Conservation (phyloP, 108 stramenopile species). For the Nannochloropsis oceanica region DNA sequence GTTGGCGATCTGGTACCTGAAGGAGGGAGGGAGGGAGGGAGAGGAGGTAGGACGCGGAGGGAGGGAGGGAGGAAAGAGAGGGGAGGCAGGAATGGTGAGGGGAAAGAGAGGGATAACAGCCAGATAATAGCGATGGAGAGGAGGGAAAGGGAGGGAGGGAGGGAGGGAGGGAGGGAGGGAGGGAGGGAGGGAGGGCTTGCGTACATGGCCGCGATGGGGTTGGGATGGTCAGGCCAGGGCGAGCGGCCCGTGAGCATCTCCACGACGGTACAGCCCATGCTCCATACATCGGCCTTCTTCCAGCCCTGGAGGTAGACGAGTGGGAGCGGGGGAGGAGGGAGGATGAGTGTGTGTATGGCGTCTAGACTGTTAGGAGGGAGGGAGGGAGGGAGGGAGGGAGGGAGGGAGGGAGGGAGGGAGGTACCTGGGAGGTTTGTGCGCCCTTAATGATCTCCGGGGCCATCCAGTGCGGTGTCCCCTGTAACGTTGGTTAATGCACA, state of each 20-base stretch:
- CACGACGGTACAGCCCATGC: conserved; percentile 49
- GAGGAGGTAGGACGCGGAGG: neutral
- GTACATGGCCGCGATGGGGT: conserved; percentile 22
- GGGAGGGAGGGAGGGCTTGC: too few relatives aligned
- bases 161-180: neutral
- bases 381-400: neutral
- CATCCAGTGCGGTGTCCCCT: neutral
- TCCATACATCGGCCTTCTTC: conserved; percentile 49
- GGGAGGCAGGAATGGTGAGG: neutral
- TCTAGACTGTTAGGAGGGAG: too few relatives aligned
- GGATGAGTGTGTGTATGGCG: too few relatives aligned
- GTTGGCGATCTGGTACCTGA: neutral
- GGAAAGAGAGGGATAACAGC: neutral
- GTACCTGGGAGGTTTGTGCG: neutral
- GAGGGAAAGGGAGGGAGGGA: neutral
- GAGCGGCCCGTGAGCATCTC: conserved; percentile 49
- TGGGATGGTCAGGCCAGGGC: conserved; percentile 35
- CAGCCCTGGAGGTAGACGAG: conserved; percentile 10
- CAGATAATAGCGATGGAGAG: neutral
- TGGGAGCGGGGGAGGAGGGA: too few relatives aligned
- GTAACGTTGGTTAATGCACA: too few relatives aligned
- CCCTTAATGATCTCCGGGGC: neutral
- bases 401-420: neutral
- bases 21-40: neutral
- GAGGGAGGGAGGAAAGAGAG: neutral